Evolutionary conservation across 345 rosid species (phyloP).

Genomic region (Crucihimalaya himalaica): DNA sequence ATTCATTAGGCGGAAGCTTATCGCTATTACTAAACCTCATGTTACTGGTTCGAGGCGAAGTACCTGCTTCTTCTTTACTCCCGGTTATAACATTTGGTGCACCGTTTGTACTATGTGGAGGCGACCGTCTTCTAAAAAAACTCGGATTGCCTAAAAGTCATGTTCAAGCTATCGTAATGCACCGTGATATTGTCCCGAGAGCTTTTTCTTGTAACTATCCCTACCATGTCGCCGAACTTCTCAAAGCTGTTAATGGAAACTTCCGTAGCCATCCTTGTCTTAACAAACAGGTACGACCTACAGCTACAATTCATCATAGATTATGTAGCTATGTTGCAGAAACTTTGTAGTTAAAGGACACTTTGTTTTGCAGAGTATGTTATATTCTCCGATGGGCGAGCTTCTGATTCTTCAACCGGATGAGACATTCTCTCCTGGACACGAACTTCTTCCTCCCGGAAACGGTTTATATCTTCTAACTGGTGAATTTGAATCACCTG

Average conservation of each 20-base stretch:
- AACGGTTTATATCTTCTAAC: constrained; percentile 65
- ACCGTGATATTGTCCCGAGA: constrained; percentile 85
- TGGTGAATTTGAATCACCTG: constrained; percentile 41
- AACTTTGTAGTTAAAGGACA: not conserved
- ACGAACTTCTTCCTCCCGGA: constrained; percentile 78
- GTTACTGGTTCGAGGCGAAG: constrained; percentile 75
- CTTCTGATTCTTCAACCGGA: constrained; percentile 84
- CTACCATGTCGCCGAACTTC: constrained; percentile 70
- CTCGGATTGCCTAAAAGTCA: constrained; percentile 73
- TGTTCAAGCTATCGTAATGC: constrained; percentile 72
- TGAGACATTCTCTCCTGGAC: constrained; percentile 74
- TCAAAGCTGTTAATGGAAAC: constrained; percentile 78
- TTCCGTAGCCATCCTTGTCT: constrained; percentile 86
- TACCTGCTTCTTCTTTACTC: constrained; percentile 63
- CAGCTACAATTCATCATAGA: not conserved
- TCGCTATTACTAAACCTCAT: constrained; percentile 72
- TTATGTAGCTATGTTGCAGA: not conserved
- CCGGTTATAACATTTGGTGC: constrained; percentile 87
- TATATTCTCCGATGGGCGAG: constrained; percentile 89
- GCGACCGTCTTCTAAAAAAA: constrained; percentile 65
- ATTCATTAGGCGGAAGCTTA: constrained; percentile 90
- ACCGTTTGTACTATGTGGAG: constrained; percentile 82
- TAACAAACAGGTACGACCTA: constrained; percentile 69
- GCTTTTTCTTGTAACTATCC: constrained; percentile 91
- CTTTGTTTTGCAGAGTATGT: constrained; percentile 50